Conservation (phyloP, 2,329 filamentous ascomycete genomes). For the Fusarium humuli region DNA sequence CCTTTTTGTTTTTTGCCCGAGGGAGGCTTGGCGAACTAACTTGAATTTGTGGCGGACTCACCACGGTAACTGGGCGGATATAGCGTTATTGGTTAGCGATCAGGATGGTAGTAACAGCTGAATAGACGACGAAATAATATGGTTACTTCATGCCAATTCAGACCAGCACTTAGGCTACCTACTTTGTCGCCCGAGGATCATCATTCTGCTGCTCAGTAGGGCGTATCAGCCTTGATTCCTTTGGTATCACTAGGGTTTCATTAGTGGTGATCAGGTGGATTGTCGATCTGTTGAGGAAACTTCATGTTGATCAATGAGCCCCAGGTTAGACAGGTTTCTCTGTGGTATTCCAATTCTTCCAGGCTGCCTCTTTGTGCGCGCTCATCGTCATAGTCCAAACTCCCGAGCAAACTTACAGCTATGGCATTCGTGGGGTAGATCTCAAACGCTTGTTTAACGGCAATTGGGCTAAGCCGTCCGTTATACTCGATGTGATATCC, state of each 20-base stretch:
- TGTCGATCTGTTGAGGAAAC: background rate
- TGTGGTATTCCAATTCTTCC: background rate
- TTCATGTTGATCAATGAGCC: background rate
- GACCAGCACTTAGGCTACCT: background rate
- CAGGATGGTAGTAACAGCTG: background rate
- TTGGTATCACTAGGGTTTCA: background rate
- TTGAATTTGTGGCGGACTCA: background rate
- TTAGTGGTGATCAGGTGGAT: background rate
- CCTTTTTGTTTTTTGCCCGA: background rate
- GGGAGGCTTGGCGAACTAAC: background rate
- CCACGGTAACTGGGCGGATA: background rate
- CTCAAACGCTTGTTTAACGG: background rate
- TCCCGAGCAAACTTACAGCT: background rate
- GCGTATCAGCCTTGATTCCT: background rate
- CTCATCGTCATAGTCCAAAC: background rate
- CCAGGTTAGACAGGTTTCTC: background rate
- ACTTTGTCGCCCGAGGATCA: background rate
- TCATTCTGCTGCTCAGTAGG: background rate
- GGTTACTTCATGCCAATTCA: background rate
- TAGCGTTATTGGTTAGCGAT: background rate
- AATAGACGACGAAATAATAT: background rate
- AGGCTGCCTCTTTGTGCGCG: background rate
- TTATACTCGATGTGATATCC: background rate
- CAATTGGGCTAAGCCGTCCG: background rate
- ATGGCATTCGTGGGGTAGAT: background rate